Percentiles rank a stretch among this genome's conserved stretches.
Conservation (phyloP, 257 asterid species). For the Salvia splendens region DNA sequence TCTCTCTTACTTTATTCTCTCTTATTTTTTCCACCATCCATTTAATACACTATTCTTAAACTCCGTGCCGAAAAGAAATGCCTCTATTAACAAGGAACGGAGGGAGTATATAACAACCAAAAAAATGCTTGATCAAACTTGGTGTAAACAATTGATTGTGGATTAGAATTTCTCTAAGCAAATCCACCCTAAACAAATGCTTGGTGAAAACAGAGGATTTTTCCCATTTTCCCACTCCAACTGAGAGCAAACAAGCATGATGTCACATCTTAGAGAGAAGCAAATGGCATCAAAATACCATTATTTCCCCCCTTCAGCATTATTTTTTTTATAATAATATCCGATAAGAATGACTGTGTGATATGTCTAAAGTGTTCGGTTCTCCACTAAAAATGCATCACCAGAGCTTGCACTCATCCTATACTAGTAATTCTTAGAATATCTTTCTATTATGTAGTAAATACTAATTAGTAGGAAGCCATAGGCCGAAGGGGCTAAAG, state of each 20-base stretch:
- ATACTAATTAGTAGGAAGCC: not conserved
- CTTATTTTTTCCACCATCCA: too few species aligned
- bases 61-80: too few species aligned
- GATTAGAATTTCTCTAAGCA: not conserved
- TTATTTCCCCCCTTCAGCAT: not conserved
- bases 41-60: too few species aligned
- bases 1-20: too few species aligned
- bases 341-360: not conserved
- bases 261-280: slow-evolving; percentile 1
- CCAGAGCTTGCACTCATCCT: slow-evolving; percentile 9
- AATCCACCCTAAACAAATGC: not conserved
- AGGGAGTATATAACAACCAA: not conserved
- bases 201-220: too few species aligned
- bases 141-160: not conserved
- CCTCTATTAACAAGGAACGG: too few species aligned
- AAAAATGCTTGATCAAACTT: not conserved
- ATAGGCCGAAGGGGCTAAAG: slow-evolving; percentile 8
- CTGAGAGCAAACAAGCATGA: too few species aligned
- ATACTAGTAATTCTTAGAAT: not conserved
- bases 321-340: not conserved
- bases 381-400: slow-evolving; percentile 5
- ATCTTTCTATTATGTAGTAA: not conserved
- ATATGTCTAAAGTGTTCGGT: not conserved
- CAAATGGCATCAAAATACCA: not conserved
- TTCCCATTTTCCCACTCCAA: too few species aligned